These are phyloP conservation scores for Phylloporus gajari DNA, from an alignment of 1,284 basidiomycete species.

Conservation along the genomic window DNA sequence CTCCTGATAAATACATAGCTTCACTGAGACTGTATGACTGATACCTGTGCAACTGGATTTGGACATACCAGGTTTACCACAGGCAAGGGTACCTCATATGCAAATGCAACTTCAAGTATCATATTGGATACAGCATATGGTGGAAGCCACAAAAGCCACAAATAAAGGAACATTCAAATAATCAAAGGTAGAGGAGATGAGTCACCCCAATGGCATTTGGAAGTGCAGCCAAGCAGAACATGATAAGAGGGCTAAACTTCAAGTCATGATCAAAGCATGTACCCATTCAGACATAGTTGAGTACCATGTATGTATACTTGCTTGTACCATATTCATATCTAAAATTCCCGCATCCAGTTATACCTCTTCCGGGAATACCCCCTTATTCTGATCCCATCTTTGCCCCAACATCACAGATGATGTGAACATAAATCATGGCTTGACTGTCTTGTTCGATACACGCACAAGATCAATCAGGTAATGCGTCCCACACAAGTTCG, in stretches of 20 bases:
- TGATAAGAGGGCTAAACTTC: not conserved
- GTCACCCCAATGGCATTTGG: slow-evolving; percentile 35
- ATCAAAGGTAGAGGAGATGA: not conserved
- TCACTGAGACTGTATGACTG: slow-evolving; percentile 34
- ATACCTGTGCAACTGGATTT: slow-evolving; percentile 32
- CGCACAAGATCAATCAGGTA: slow-evolving; percentile 48
- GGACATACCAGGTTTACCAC: slow-evolving; percentile 45
- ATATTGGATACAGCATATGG: slow-evolving; percentile 35
- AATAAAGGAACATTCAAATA: not conserved
- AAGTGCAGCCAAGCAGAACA: slow-evolving; percentile 29
- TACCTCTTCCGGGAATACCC: slow-evolving; percentile 34
- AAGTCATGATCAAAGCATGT: not conserved
- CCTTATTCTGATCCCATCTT: slow-evolving; percentile 30
- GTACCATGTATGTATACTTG: too few species aligned
- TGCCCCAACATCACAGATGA: slow-evolving; percentile 40
- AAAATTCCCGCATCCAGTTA: slow-evolving; percentile 23
- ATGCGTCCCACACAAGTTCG: slow-evolving; percentile 40
- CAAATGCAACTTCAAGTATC: slow-evolving; percentile 38
- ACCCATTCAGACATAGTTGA: slow-evolving; percentile 39
- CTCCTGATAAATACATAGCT: slow-evolving; percentile 19
- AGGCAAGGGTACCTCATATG: slow-evolving; percentile 20
- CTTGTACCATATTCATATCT: slow-evolving; percentile 34
- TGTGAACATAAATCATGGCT: slow-evolving; percentile 44
- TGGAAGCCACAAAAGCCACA: slow-evolving; percentile 45
- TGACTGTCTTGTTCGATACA: slow-evolving; percentile 28